These are phyloP conservation scores for Mortierella sp. DNA, from an alignment of 371 early-diverging fungal species.

Conservation along the genomic window DNA sequence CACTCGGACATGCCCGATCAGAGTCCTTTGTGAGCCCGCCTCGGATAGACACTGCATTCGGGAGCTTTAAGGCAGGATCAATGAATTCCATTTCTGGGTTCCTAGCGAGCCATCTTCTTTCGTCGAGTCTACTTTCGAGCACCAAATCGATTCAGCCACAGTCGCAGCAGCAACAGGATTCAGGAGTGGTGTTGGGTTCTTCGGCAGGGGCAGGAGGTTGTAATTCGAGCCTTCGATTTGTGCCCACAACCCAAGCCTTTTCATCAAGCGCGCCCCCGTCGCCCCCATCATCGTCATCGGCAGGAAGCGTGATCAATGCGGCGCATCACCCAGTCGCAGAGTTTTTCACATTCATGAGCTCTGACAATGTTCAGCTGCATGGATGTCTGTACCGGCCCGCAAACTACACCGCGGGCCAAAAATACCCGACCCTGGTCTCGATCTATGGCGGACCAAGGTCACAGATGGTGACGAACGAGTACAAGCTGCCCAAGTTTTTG, in stretches of 20 bases:
- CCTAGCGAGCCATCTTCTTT: conserved; percentile 42
- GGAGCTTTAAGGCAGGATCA: conserved; percentile 29
- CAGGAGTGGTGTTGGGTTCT: conserved; percentile 36
- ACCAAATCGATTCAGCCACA: conserved; percentile 18
- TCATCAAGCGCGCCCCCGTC: conserved; percentile 19
- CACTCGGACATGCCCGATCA: conserved; percentile 29
- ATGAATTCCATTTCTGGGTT: conserved; percentile 54
- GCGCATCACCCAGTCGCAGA: conserved; percentile 46
- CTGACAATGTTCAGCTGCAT: conserved; percentile 62
- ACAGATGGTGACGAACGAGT: conserved; percentile 81
- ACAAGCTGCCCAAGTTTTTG: conserved; percentile 72
- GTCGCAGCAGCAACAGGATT: conserved; percentile 13
- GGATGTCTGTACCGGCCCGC: conserved; percentile 77
- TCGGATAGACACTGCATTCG: conserved; percentile 22
- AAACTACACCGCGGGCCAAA: conserved; percentile 62
- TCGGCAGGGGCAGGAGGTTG: not conserved
- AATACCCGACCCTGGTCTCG: conserved; percentile 70
- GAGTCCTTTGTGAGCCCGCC: conserved; percentile 28
- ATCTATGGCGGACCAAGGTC: conserved; percentile 78
- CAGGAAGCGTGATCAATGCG: conserved; percentile 32
- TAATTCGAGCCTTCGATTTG: conserved; percentile 29
- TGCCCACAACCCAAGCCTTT: conserved; percentile 10
- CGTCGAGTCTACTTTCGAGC: conserved; percentile 27
- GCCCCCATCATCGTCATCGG: conserved; percentile 13
- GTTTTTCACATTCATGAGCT: conserved; percentile 50